Evolutionary conservation across 78 protist genomes (phyloP), one percentile per base, ranked within the genome.

Genomic region (Chrysochromulina tobinii): DNA sequence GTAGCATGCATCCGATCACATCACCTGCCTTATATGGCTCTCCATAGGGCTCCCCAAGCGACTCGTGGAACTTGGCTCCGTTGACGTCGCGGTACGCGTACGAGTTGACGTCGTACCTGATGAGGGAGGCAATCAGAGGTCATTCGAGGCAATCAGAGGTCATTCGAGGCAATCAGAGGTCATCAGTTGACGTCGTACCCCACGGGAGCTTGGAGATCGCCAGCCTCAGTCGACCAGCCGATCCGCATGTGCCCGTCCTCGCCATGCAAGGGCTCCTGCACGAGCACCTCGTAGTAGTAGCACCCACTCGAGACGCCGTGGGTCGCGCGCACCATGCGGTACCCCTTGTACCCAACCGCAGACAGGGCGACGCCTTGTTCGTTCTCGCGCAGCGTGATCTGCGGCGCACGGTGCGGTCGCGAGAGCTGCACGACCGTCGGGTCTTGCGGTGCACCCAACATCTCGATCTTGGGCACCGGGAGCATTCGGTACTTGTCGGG

Each of bases 231-330:
- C 15, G 50, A 50, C 85, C 85, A 77, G 4, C 85, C 85, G 48
- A 77, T 25, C 38, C 85, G 55, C 14, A 7, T 38, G 27, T 53
- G 85, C 27, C 61, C 85, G 85, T 77, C 85, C 53, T 72, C 53
- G 85, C 0, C 27, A 0, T 9, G 0, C 21, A 2, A 0, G 25
- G 57, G 18, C 54, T 1, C 38, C 27, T 1, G 2, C 25, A 77
- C 85, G 57, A n/a, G 57, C 27, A 77, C 85, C 85, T 77, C 85
- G 58, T 21, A 77, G 38, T 77, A 77, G 61, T 59, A 77, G 25
- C 61, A 0, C 61, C 85, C 85, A 12, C 12, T 0, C n/a, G 48
- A 7, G 23, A 51, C 59, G 27, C 54, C 85, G 58, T 77, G 85
- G 9, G 85, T 77, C 38, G 85, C 85, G 38, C 85, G 57, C 27